Base-by-base conservation (phyloP, 345 rosid genomes). In the Ceriops zippeliana region DNA sequence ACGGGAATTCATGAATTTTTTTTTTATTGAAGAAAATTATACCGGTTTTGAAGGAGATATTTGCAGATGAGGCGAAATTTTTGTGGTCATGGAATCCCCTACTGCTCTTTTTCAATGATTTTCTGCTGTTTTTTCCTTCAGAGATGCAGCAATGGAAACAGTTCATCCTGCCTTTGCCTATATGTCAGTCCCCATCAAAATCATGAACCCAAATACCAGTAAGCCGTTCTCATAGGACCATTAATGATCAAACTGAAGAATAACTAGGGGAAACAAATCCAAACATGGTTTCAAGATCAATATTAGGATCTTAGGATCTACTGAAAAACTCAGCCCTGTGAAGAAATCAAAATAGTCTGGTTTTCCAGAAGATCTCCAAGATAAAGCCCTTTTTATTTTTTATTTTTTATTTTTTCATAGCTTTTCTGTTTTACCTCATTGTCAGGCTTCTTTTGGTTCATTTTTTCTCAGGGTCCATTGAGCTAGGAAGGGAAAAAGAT, bases 41-140 rank as follows among this genome's bases (percentile, higher is more conserved):
- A 91, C 99, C 96, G 21, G 83, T 82, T 80, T 88, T 91, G 72
- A 91, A 87, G 72, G 98, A 88, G 76, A 91, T 81, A 78, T 87
- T 87, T 19, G 93, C 90, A 70, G 87, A 88, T 5, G 83, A 74
- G 70, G 90, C 73, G 38, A 88, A 65, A 67, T 73, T 69, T 78
- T 83, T 85, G 6, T 84, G 80, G 62, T 86, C 93, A 59, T 72
- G 82, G 69, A 82, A 81, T 19, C 82, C 84, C 74, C 79, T 86
- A 58, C 82, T 76, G 86, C 91, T 83, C 79, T 84, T 86, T 74
- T 77, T 84, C 49, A 84, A 79, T 38, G 91, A 80, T 74, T 66
- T 89, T 76, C 80, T 84, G 73, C 62, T 73, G 8, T 65, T 53
- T 77, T 26, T 84, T 47, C 75, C 83, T 22, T 81, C 53, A 16